A percentile compares a stretch with the other conserved stretches of the same genome.
Evolutionary conservation across 805 yeast species (phyloP).

Genomic region (Komagataella pastoris): DNA sequence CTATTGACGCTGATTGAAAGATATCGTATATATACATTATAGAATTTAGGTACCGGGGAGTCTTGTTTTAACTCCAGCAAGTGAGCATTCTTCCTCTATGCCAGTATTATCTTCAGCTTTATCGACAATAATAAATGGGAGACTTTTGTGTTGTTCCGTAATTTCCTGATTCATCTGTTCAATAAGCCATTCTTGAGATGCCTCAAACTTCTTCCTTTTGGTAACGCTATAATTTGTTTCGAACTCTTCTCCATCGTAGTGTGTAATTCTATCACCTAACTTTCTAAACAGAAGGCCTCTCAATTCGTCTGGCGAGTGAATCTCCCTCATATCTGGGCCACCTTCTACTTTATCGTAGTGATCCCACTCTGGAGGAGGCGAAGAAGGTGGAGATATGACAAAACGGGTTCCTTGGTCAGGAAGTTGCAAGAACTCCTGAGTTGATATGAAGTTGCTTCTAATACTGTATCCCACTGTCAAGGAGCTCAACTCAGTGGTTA

Average conservation of each 20-base stretch:
- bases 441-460: slow-evolving; percentile 1
- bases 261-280: slow-evolving; percentile 4
- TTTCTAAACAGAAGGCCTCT: slow-evolving; percentile 3
- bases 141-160: neutral
- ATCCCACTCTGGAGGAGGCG: slow-evolving; percentile 6
- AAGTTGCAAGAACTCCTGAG: slow-evolving; percentile 3
- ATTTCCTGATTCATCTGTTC: neutral
- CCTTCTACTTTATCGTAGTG: slow-evolving; percentile 1
- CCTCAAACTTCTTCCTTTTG: neutral
- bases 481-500: neutral
- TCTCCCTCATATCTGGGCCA: slow-evolving; percentile 2
- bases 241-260: neutral
- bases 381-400: slow-evolving; percentile 6
- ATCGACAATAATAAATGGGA: neutral
- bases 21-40: neutral
- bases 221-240: neutral
- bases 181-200: neutral
- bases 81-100: neutral
- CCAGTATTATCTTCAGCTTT: neutral
- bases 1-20: neutral
- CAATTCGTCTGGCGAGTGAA: slow-evolving; percentile 4
- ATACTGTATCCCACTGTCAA: neutral
- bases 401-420: slow-evolving; percentile 6
- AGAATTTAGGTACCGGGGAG: neutral
- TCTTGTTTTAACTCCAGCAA: neutral